These are phyloP conservation scores for Sisymbrium altissimum DNA, from an alignment of 345 rosid genomes.

Conservation along the genomic window DNA sequence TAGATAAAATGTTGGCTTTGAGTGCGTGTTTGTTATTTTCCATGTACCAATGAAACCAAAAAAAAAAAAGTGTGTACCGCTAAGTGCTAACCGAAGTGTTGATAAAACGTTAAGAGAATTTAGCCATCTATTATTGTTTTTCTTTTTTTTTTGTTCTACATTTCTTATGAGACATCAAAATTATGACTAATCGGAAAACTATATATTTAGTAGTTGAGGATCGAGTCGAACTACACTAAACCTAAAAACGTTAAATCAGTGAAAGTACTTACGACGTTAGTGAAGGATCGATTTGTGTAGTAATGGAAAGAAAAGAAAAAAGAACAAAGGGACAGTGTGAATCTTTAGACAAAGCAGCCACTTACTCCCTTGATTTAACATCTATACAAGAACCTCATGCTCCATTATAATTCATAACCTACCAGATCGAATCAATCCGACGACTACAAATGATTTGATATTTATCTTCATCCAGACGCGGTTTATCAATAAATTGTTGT, in stretches of 20 bases:
- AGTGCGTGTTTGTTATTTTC: not conserved
- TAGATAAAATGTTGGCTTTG: not conserved
- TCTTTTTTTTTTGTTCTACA: not conserved
- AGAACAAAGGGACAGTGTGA: constrained; percentile 31
- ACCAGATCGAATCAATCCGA: constrained; percentile 14
- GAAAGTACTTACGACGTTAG: constrained; percentile 17
- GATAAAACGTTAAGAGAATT: not conserved
- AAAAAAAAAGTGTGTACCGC: not conserved
- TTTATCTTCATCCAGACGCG: not conserved
- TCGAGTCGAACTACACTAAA: constrained; percentile 29
- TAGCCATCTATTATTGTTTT: not conserved
- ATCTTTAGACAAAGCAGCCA: constrained; percentile 37
- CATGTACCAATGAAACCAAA: not conserved
- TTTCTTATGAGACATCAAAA: not conserved
- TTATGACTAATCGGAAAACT: constrained; percentile 19
- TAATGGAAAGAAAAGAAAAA: not conserved
- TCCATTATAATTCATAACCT: constrained; percentile 14
- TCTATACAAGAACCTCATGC: constrained; percentile 30
- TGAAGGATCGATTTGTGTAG: constrained; percentile 24
- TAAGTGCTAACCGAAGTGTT: not conserved
- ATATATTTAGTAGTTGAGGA: constrained; percentile 12
- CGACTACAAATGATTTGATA: constrained; percentile 4
- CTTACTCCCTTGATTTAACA: constrained; percentile 28
- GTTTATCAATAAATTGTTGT: not conserved
- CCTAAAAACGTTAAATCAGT: constrained; percentile 30